Conservation (phyloP, 768 basidiomycete species). For the Suillus clintonianus region DNA sequence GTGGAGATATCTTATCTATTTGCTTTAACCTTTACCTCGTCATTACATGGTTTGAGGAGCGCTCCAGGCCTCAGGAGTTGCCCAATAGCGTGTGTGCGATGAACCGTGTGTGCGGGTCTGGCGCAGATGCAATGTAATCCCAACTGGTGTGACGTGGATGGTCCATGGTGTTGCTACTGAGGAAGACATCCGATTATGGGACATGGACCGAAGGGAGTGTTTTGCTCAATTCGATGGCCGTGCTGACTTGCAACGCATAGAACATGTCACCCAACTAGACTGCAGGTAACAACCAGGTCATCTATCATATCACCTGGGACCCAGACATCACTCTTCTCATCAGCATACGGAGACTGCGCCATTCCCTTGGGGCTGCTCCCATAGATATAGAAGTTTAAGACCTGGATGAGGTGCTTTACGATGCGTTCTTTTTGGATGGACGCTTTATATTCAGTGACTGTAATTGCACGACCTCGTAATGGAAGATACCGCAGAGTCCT, state of each 20-base stretch:
- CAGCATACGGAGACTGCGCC: too few relatives aligned
- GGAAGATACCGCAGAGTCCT: too few relatives aligned
- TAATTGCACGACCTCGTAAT: too few relatives aligned
- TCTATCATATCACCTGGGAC: neutral
- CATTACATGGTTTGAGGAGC: neutral
- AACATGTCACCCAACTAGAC: too few relatives aligned
- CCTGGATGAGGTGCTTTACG: too few relatives aligned
- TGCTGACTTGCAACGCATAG: too few relatives aligned
- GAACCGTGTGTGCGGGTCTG: neutral
- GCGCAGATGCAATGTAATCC: neutral
- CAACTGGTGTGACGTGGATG: neutral
- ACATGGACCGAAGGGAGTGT: neutral
- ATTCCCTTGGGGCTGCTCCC: too few relatives aligned
- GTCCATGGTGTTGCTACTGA: neutral
- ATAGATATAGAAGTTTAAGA: too few relatives aligned
- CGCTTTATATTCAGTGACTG: too few relatives aligned
- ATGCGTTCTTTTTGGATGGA: too few relatives aligned
- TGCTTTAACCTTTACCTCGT: neutral
- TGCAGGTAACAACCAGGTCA: too few relatives aligned
- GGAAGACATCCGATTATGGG: neutral
- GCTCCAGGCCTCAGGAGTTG: neutral
- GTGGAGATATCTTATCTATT: too few relatives aligned
- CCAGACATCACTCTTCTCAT: neutral
- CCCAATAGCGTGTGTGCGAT: neutral
- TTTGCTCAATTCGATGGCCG: neutral